Conservation (phyloP, 306 rosid species). For the cucumber (Cucumis sativus) region DNA sequence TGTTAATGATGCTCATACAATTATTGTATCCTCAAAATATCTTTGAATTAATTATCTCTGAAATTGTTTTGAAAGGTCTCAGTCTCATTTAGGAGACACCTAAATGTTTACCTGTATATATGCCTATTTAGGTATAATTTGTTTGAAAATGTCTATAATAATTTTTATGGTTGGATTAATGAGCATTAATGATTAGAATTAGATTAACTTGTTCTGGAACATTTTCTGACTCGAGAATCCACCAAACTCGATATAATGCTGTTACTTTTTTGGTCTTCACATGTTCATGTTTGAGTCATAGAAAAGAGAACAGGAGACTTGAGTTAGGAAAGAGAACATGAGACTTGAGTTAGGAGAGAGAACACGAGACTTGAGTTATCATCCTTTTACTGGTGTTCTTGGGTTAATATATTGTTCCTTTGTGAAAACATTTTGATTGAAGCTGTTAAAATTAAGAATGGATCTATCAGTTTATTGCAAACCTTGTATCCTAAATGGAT, state of each 20-base stretch:
- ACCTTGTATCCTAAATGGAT: not conserved
- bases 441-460: not conserved
- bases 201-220: not conserved
- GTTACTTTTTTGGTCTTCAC: not conserved
- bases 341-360: too few relatives aligned
- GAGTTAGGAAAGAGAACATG: too few relatives aligned
- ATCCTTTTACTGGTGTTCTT: not conserved
- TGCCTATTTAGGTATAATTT: not conserved
- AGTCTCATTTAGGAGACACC: not conserved
- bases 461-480: not conserved
- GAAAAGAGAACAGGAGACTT: not conserved
- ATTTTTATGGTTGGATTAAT: not conserved
- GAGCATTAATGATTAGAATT: not conserved
- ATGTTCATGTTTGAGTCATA: not conserved
- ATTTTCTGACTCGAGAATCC: not conserved
- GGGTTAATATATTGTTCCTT: not conserved
- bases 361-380: not conserved
- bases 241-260: not conserved
- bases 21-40: conserved; percentile 59
- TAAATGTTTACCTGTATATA: not conserved
- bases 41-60: not conserved
- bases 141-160: not conserved
- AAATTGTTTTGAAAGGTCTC: not conserved
- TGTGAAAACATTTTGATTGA: not conserved
- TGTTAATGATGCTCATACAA: conserved; percentile 53